Conservation (phyloP, 169 alveolate genomes). For the Plasmodium relictum region DNA sequence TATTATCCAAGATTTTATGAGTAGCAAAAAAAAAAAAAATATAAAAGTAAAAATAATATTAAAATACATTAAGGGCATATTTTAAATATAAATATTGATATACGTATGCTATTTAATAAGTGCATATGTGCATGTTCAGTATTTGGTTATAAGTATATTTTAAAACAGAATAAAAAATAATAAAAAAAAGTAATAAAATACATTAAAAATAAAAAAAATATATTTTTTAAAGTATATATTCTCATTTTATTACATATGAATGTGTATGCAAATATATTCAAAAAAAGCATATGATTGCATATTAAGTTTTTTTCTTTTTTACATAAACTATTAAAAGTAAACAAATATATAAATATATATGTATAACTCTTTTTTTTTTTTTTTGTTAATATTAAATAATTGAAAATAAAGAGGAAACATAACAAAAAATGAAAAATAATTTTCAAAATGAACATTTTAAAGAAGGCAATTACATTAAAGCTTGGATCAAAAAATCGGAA, state of each 20-base stretch:
- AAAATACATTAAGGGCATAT: no score
- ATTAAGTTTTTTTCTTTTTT: conserved; percentile 1
- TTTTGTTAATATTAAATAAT: conserved; percentile 5
- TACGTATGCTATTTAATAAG: no score
- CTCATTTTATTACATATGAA: background rate
- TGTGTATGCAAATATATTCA: background rate
- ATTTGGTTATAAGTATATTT: conserved; percentile 19
- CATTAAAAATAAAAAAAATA: background rate
- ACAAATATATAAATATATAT: conserved; percentile 5
- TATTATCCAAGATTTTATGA: no score
- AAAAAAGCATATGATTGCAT: background rate
- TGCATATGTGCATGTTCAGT: conserved; percentile 13
- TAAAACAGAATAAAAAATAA: conserved; percentile 12
- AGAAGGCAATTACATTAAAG: conserved; percentile 71
- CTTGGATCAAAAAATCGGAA: conserved; percentile 68
- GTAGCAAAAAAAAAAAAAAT: no score
- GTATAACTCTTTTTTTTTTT: background rate
- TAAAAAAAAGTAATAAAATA: background rate
- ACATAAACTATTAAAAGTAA: background rate
- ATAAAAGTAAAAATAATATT: no score
- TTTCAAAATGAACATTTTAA: conserved; percentile 27
- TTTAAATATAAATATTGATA: no score
- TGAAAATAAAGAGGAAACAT: conserved; percentile 7
- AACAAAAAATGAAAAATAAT: conserved; percentile 62
- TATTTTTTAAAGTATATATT: background rate